Evolutionary conservation across 352 stramenopile genomes (phyloP).

Genomic region (Globisporangium nodosum): DNA sequence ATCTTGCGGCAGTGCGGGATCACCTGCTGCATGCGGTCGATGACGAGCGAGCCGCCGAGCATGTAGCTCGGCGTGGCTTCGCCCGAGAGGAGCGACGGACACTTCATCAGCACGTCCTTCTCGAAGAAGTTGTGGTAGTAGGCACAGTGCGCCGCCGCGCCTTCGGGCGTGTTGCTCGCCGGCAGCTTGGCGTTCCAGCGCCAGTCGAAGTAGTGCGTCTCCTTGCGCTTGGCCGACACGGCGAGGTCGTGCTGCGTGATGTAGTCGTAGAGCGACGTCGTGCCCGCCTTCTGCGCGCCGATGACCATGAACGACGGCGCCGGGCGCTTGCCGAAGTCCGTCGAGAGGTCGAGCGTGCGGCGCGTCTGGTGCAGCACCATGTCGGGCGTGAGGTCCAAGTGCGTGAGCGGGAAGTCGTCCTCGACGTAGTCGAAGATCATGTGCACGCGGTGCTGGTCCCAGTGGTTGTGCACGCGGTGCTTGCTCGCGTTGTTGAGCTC

Average conservation of each 20-base stretch:
- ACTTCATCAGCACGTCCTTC: slow-evolving; percentile 71
- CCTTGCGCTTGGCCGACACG: slow-evolving; percentile 85
- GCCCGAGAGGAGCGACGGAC: slow-evolving; percentile 90
- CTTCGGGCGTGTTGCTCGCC: slow-evolving; percentile 43
- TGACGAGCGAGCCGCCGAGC: slow-evolving; percentile 69
- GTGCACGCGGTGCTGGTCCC: slow-evolving; percentile 90
- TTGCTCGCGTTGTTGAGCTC: slow-evolving; percentile 99
- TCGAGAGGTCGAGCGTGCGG: slow-evolving; percentile 91
- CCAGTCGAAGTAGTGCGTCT: slow-evolving; percentile 99
- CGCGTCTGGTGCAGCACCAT: slow-evolving; percentile 95
- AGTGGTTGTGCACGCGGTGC: slow-evolving; percentile 93
- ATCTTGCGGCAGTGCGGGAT: slow-evolving; percentile 81
- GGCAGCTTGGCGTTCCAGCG: slow-evolving; percentile 88
- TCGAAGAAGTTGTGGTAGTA: slow-evolving; percentile 87
- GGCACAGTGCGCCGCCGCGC: slow-evolving; percentile 44
- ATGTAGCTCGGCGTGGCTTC: slow-evolving; percentile 92
- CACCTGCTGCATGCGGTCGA: slow-evolving; percentile 71
- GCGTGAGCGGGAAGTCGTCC: slow-evolving; percentile 48
- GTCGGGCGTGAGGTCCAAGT: slow-evolving; percentile 75
- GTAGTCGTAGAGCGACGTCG: slow-evolving; percentile 97
- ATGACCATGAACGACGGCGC: slow-evolving; percentile 94
- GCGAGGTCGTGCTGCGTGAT: slow-evolving; percentile 96
- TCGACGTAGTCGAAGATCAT: slow-evolving; percentile 99
- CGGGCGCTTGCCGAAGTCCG: slow-evolving; percentile 62
- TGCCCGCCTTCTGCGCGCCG: slow-evolving; percentile 95